Conservation (phyloP, 2,329 filamentous ascomycete genomes). For the Phialocephala subalpina region DNA sequence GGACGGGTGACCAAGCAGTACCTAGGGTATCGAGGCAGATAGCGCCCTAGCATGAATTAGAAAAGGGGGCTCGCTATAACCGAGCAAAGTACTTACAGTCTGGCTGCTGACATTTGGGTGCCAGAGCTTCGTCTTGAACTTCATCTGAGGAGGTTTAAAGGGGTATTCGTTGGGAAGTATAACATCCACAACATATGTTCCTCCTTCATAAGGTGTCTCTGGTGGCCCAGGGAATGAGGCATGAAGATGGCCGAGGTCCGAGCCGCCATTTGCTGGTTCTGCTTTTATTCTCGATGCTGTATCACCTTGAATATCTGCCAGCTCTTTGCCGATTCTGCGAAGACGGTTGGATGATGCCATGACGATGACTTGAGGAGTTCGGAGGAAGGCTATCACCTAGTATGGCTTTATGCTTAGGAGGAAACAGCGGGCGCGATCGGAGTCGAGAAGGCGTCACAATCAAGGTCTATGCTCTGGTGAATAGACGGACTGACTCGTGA, state of each 20-base stretch:
- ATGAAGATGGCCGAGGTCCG: slow-evolving; percentile 80
- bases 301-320: slow-evolving; percentile 78
- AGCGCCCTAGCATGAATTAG: slow-evolving; percentile 71
- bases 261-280: slow-evolving; percentile 65
- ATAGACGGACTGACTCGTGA: neutral
- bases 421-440: neutral
- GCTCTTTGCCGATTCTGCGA: slow-evolving; percentile 76
- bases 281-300: slow-evolving; percentile 79
- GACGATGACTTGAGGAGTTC: neutral
- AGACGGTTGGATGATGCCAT: slow-evolving; percentile 44
- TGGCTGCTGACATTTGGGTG: slow-evolving; percentile 96
- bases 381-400: neutral
- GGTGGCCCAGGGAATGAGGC: slow-evolving; percentile 88
- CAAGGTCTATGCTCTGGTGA: neutral
- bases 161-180: slow-evolving; percentile 89
- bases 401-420: neutral
- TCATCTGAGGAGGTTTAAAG: slow-evolving; percentile 91
- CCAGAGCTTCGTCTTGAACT: slow-evolving; percentile 93
- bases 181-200: slow-evolving; percentile 84
- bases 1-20: slow-evolving; percentile 90
- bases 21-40: slow-evolving; percentile 96
- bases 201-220: slow-evolving; percentile 92
- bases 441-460: neutral
- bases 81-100: slow-evolving; percentile 67
- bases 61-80: neutral